Base-by-base conservation (phyloP, 192 early-diverging fungal genomes). In the Linnemannia schmuckeri region DNA sequence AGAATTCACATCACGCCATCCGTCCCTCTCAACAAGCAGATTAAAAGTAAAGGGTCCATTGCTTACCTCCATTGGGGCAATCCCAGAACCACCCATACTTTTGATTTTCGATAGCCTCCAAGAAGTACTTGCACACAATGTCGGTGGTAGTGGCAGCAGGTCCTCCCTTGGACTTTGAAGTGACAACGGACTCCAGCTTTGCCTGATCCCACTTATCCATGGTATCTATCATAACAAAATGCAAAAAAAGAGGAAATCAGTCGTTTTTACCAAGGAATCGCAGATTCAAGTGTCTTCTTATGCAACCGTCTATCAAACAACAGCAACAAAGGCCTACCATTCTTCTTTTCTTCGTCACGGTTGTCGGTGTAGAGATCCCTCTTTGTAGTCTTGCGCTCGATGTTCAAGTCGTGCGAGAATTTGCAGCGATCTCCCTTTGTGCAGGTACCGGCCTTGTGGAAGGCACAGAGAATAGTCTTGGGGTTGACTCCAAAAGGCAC, bases 71-170 rank as follows among this genome's bases (percentile, higher is more conserved):
- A 82, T 97, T 98, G 47, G 99, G 99, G 88, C 98, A 99, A 76
- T 97, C 97, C 98, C 98, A 99, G 93, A 99, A 99, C 98, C 98
- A 98, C 72, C 97, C 98, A 90, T 99, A 99, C 91, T 98, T 98
- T 82, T 93, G 90, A 74, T 89, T 93, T 83, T 99, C 98, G 77
- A 99, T 98, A 18, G 98, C 98, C 80, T 99, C 97, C 91, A 99
- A 93, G 87, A 99, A 99, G 85, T 90, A 94, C 92, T 98, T 99
- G 93, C 99, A 99, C 22, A 99, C 99, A 91, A 99, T 99, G 72
- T 95, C 96, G 4, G 97, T 99, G 4, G 97, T 95, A 33, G 76
- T 76, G 79, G 95, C 94, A 38, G 91, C 90, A 86, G 97, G 98
- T 35, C 92, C 94, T 80, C 95, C 94, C 92, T 97, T 97, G 74